Evolutionary conservation across 352 stramenopile species (phyloP).

Genomic region (Phytophthora cryptogea): DNA sequence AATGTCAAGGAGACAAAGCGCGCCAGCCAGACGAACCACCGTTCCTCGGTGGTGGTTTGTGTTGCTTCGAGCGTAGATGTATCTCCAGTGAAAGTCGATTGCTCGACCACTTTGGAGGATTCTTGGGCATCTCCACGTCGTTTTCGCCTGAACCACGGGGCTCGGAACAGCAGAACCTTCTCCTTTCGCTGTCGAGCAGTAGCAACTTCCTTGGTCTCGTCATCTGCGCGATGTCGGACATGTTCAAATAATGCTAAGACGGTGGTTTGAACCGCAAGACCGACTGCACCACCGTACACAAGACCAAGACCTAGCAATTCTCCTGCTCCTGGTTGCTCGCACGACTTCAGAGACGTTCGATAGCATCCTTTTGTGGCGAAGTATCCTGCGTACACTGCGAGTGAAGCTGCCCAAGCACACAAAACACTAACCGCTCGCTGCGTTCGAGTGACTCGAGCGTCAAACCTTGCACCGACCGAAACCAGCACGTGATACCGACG

Average conservation of each 20-base stretch:
- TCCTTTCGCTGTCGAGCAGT: slow-evolving; percentile 73
- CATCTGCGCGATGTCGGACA: slow-evolving; percentile 63
- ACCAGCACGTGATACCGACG: slow-evolving; percentile 47
- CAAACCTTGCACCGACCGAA: slow-evolving; percentile 54
- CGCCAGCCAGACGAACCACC: slow-evolving; percentile 73
- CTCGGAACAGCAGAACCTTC: slow-evolving; percentile 69
- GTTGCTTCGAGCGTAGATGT: slow-evolving; percentile 48
- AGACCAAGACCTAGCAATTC: slow-evolving; percentile 53
- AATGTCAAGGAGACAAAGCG: slow-evolving; percentile 52
- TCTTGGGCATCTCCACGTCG: slow-evolving; percentile 3
- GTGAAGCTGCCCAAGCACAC: slow-evolving; percentile 44
- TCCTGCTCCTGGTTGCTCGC: slow-evolving; percentile 53
- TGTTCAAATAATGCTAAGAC: slow-evolving; percentile 54
- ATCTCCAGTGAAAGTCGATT: slow-evolving; percentile 3
- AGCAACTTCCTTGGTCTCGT: slow-evolving; percentile 60
- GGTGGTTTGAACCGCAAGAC: slow-evolving; percentile 41
- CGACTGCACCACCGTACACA: slow-evolving; percentile 58
- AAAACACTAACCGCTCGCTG: slow-evolving; percentile 62
- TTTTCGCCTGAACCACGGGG: slow-evolving; percentile 23
- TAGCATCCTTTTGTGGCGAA: slow-evolving; percentile 66
- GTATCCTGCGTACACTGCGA: slow-evolving; percentile 52
- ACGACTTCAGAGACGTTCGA: slow-evolving; percentile 62
- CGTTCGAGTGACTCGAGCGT: slow-evolving; percentile 59
- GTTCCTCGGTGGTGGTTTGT: slow-evolving; percentile 73
- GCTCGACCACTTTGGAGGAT: slow-evolving; percentile 6